Evolutionary conservation across 1,139 yeast genomes (phyloP), one percentile per base, ranked within the genome.

Genomic region (Kazachstania sp.): DNA sequence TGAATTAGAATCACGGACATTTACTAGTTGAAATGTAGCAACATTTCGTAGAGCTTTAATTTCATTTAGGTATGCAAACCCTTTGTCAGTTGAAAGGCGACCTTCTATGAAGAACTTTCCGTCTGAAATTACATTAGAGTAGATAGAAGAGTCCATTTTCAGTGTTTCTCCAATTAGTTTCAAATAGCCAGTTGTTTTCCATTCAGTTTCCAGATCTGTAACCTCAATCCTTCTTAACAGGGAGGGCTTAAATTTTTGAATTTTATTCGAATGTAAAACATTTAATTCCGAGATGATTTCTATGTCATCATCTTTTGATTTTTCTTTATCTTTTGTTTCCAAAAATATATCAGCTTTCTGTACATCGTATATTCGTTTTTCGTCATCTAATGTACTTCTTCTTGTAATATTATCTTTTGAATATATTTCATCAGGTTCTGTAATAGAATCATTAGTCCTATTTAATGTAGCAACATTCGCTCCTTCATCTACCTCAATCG

Each of bases 391-490:
- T n/a, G 12, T 35, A 15, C 30, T 18, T n/a, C 46, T 55, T 42
- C 55, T 42, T 7, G 47, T 43, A 23, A 57, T 44, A 35, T 47
- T 54, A 42, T 52, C 54, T 31, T 48, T 52, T 11, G 53, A 48
- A 48, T 54, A 58, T 4, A 58, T 46, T 2, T 45, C 38, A 37
- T 64, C 57, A 54, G 72, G 66, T 45, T 46, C 37, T 32, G 31
- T 12, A 39, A 71, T 74, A 13, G 42, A 49, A 57, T 86, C 92
- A 52, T 87, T 96, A 30, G 95, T 95, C 61, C 84, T 86, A 60
- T 86, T 95, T 2, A 95, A 86, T 57, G 86, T 71, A 55, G 88
- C 73, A 47, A 86, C 79, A 45, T 82, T 71, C 28, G 86, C 86
- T 41, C 71, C 76, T 34, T 69, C 72, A 32, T 75, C 43, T 40